These are phyloP conservation scores for Tubosaeta brunneosetosa DNA, from an alignment of 768 basidiomycete species.

Conservation along the genomic window DNA sequence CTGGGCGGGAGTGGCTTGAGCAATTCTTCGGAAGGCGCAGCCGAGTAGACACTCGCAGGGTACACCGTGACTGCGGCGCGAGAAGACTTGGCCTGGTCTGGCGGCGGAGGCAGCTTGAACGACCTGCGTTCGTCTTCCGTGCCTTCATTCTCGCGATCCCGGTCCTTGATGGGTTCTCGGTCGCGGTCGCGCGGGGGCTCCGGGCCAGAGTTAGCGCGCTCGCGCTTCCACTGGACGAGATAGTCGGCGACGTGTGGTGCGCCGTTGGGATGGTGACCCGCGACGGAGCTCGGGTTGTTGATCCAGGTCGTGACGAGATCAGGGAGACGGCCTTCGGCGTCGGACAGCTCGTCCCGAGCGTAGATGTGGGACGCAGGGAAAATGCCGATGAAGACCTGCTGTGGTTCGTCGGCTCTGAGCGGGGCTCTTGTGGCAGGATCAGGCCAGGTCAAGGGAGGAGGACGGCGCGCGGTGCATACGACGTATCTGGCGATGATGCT, in stretches of 20 bases:
- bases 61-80: constrained; percentile 71
- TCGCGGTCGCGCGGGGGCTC: constrained; percentile 30
- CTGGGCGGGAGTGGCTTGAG: constrained; percentile 80
- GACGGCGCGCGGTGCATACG: constrained; percentile 70
- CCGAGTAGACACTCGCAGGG: constrained; percentile 69
- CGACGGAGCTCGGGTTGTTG: constrained; percentile 28
- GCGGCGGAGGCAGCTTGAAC: constrained; percentile 68
- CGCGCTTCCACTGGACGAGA: constrained; percentile 42
- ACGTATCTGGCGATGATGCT: constrained; percentile 58
- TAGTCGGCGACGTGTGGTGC: constrained; percentile 43
- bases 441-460: constrained; percentile 64
- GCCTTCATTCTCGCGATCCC: constrained; percentile 59
- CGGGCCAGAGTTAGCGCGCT: constrained; percentile 25
- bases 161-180: constrained; percentile 33
- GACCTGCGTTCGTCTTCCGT: constrained; percentile 59
- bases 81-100: constrained; percentile 69
- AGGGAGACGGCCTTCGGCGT: constrained; percentile 81
- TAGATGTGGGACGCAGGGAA: constrained; percentile 89
- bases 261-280: constrained; percentile 30
- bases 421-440: constrained; percentile 52
- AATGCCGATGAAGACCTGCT: constrained; percentile 91
- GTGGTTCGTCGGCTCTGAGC: constrained; percentile 65
- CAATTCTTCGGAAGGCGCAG: constrained; percentile 60
- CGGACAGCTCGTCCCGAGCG: constrained; percentile 79
- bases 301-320: constrained; percentile 62